These are phyloP conservation scores for Xylaria polymorpha DNA, from an alignment of 2,329 filamentous ascomycete species.

Conservation along the genomic window DNA sequence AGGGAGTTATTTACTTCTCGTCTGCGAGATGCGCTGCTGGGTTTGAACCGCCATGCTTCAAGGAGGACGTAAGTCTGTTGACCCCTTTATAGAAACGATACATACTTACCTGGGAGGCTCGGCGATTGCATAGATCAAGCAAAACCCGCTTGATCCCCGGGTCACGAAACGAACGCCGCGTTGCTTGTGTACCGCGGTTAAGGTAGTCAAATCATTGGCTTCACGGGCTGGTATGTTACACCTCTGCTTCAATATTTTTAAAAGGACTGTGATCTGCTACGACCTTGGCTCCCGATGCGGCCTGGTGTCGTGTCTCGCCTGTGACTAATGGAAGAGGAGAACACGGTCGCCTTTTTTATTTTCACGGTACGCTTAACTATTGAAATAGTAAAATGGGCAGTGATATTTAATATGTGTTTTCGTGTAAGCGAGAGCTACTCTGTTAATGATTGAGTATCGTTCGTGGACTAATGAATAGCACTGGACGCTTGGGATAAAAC, in stretches of 20 bases:
- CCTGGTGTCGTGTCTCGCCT: slow-evolving; percentile 25
- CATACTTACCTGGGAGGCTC: not conserved
- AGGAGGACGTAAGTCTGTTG: not conserved
- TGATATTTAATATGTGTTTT: not conserved
- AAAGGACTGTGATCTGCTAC: slow-evolving; percentile 1
- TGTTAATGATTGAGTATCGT: no score
- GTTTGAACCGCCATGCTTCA: not conserved
- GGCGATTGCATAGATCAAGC: slow-evolving; percentile 5
- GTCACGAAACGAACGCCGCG: not conserved
- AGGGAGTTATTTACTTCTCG: not conserved
- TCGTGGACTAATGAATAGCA: not conserved
- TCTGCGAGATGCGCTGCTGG: not conserved
- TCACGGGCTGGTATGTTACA: slow-evolving; percentile 6
- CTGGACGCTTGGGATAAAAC: not conserved
- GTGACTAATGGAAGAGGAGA: slow-evolving; percentile 1
- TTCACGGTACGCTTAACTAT: no score
- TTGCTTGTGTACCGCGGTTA: slow-evolving; percentile 17
- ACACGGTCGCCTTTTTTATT: not conserved
- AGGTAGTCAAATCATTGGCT: not conserved
- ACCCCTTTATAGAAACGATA: slow-evolving; percentile 14
- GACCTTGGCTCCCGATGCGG: not conserved
- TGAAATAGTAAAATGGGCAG: not conserved
- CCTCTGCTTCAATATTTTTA: slow-evolving; percentile 2
- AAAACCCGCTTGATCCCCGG: slow-evolving; percentile 3
- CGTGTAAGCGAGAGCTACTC: not conserved